Evolutionary conservation across 1,284 basidiomycete genomes (phyloP).

Genomic region (Austroboletus novae-zelandiae): DNA sequence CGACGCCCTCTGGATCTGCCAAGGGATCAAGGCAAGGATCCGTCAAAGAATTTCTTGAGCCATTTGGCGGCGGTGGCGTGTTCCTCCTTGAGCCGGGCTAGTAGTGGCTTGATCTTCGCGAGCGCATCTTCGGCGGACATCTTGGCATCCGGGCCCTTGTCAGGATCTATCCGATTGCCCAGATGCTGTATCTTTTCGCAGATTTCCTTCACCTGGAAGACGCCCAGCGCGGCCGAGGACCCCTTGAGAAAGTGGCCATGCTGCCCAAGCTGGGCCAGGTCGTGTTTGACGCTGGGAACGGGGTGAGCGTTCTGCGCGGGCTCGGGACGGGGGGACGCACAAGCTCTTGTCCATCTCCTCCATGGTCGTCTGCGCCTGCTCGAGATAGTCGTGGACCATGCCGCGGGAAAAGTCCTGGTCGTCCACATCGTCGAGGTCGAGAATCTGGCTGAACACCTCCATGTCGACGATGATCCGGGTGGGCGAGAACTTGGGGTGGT

Average conservation of each 20-base stretch:
- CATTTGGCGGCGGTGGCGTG: constrained; percentile 55
- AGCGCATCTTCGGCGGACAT: constrained; percentile 63
- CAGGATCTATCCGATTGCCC: constrained; percentile 56
- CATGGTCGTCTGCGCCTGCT: constrained; percentile 76
- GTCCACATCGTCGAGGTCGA: constrained; percentile 88
- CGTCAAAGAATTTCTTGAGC: constrained; percentile 47
- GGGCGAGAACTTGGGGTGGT: constrained; percentile 11
- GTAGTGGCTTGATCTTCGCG: constrained; percentile 52
- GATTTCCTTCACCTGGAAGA: constrained; percentile 73
- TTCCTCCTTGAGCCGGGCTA: constrained; percentile 54
- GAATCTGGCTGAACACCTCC: constrained; percentile 80
- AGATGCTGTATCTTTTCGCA: constrained; percentile 92
- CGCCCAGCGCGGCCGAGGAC: constrained; percentile 87
- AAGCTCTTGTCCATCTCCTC: constrained; percentile 74
- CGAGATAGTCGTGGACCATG: constrained; percentile 82
- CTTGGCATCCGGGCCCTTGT: constrained; percentile 41
- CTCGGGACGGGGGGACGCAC: constrained; percentile 48
- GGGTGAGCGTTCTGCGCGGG: constrained; percentile 13
- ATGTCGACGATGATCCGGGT: constrained; percentile 56
- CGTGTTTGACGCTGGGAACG: constrained; percentile 46
- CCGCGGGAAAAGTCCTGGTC: constrained; percentile 73
- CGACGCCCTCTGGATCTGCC: background rate
- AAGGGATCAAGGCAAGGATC: background rate
- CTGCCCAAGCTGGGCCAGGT: constrained; percentile 66
- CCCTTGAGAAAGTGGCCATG: constrained; percentile 95